Percentiles rank a stretch among this genome's conserved stretches.
These are phyloP conservation scores for Salix exigua DNA, from an alignment of 345 rosid species.

Conservation along the genomic window DNA sequence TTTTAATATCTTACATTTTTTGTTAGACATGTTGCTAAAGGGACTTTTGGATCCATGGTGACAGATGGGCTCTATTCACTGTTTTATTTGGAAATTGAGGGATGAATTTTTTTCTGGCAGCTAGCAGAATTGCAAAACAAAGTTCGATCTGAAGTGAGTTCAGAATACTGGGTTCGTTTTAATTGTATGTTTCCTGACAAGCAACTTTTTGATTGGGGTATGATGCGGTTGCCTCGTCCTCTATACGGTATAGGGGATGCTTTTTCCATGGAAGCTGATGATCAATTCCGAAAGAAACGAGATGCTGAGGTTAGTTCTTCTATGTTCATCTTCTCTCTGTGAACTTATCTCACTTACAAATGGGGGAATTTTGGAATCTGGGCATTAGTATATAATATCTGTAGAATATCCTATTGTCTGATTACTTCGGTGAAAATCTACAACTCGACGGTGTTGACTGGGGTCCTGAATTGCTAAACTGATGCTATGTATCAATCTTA, in stretches of 20 bases:
- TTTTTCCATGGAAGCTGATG: conserved; percentile 82
- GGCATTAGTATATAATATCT: conserved; percentile 6
- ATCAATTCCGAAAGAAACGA: conserved; percentile 85
- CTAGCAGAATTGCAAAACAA: conserved; percentile 74
- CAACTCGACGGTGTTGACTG: neutral
- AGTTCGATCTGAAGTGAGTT: conserved; percentile 74
- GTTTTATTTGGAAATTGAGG: conserved; percentile 16
- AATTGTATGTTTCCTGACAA: conserved; percentile 64
- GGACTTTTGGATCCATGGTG: conserved; percentile 13
- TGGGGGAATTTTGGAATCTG: conserved; percentile 6
- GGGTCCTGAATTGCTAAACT: neutral
- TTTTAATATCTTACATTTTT: neutral
- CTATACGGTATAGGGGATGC: conserved; percentile 86
- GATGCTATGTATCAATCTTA: neutral
- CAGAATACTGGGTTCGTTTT: conserved; percentile 79
- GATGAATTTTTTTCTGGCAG: conserved; percentile 50
- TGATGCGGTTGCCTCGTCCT: conserved; percentile 79
- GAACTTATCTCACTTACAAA: neutral
- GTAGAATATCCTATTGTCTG: neutral
- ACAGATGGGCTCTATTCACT: neutral
- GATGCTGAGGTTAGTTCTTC: conserved; percentile 72
- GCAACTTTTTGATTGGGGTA: conserved; percentile 91
- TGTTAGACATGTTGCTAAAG: neutral
- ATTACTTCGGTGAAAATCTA: neutral
- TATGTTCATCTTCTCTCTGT: neutral